Percentiles rank a stretch among this genome's conserved stretches.
These are phyloP conservation scores for Sarocladiaceae sp. DNA, from an alignment of 2,329 filamentous ascomycete genomes.

Conservation along the genomic window DNA sequence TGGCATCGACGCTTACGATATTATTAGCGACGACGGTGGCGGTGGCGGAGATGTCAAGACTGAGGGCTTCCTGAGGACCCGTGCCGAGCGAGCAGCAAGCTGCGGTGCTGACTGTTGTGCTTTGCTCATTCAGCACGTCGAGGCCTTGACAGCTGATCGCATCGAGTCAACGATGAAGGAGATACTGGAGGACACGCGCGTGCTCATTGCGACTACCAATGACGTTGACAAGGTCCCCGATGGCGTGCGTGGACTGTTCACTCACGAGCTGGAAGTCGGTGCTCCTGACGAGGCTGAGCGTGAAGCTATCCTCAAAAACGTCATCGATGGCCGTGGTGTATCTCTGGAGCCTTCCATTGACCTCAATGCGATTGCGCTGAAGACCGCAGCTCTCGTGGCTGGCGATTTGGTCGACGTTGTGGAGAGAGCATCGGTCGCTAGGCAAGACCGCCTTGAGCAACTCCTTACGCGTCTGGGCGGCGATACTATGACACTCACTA, in stretches of 20 bases:
- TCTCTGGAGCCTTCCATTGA: constrained; percentile 81
- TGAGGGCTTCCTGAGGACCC: constrained; percentile 81
- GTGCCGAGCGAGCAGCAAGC: constrained; percentile 82
- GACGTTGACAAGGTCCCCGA: constrained; percentile 94
- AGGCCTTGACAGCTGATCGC: constrained; percentile 84
- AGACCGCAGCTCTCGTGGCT: constrained; percentile 92
- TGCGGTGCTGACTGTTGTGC: constrained; percentile 83
- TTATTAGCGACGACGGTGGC: constrained; percentile 79
- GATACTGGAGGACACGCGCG: constrained; percentile 71
- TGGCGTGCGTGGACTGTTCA: constrained; percentile 84
- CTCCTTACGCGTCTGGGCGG: constrained; percentile 39
- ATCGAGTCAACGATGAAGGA: constrained; percentile 84
- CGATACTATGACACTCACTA: constrained; percentile 44
- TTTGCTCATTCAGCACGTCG: constrained; percentile 83
- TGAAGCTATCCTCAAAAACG: constrained; percentile 77
- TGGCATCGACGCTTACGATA: constrained; percentile 85
- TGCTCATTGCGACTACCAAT: constrained; percentile 89
- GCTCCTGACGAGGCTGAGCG: constrained; percentile 91
- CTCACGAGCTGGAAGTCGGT: constrained; percentile 89
- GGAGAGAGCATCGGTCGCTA: constrained; percentile 78
- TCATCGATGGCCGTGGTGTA: constrained; percentile 72
- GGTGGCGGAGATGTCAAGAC: constrained; percentile 91
- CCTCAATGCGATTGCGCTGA: constrained; percentile 78
- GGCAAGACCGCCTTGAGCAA: constrained; percentile 68
- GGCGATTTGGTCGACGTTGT: constrained; percentile 94